Evolutionary conservation across 176 grass and related monocot species (phyloP), one percentile per base, ranked within the genome.

Genomic region (Zoysia pacifica): DNA sequence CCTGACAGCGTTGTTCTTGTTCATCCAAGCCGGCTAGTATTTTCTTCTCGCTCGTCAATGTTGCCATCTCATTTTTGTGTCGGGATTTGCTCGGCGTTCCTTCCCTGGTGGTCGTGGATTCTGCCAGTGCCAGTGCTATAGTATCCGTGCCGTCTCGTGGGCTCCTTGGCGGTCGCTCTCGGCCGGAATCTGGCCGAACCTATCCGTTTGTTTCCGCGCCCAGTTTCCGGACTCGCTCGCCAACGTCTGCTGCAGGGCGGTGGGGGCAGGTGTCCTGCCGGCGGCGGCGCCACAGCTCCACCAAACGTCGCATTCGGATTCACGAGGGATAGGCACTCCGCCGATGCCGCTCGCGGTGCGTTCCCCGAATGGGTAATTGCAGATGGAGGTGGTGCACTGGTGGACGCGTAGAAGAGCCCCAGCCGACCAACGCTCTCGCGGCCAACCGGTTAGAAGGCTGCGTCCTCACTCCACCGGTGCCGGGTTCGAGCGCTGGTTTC

Each of bases 251-350:
- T 73, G 75, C 68, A 18, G 50, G 69, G 73, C 70, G 38, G 67
- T 75, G 75, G 75, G 85, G 62, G 42, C 86, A 83, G 14, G 19
- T 79, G 86, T 74, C 12, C 18, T 39, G 53, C 13, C n/a, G 35
- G 18, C 42, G 35, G 48, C 35, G 46, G 69, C 52, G 80, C 69
- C 86, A 83, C 62, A 51, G 51, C 38, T 74, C 69, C 74, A 78
- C 67, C 60, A 38, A 59, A 64, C 72, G 36, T 40, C 12, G 10
- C 52, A 43, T 39, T 19, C 28, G 28, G 16, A 44, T 11, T 20
- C 5, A 3, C 9, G 6, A 8, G 55, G 7, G 55, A 59, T 59
- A 18, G 55, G 55, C 55, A 59, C 14, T 5, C 55, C 58, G 58
- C 19, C 20, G 35, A n/a, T 35, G 11, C 19, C 58, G 51, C 13